Evolutionary conservation across 2,329 filamentous ascomycete genomes (phyloP), one percentile per base, ranked within the genome.

Genomic region (Aulographum hederae): DNA sequence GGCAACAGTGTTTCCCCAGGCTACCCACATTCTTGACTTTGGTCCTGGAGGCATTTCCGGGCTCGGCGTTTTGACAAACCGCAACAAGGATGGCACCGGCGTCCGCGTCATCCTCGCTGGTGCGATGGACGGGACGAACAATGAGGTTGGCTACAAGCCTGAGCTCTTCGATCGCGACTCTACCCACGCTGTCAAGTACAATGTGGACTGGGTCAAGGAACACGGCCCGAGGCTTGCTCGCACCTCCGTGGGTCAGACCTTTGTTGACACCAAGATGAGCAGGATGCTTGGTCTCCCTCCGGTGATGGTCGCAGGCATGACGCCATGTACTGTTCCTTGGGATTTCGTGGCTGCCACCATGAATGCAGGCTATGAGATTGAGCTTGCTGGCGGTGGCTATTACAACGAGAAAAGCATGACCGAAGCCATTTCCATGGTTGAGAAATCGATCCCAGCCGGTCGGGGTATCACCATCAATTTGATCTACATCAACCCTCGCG

Each of bases 61-160:
- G 40, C 74, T 98, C 15, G 91, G 89, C 48, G 80, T 92, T 28
- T 64, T 98, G 40, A 98, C 89, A 35, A 95, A 92, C 65, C 81
- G 89, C 46, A 98, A 95, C 68, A 98, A 98, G 64, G 91, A 98
- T 54, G 89, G 89, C 39, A 95, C 84, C 35, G 89, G 89, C 46
- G 89, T 98, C 21, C 82, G 86, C 38, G 85, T 98, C 41, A 93
- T 98, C 41, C 68, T 98, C 36, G 89, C 84, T 27, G 89, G 91
- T 39, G 70, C 82, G n/a, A 78, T 98, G 45, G 80, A 86, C 46
- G 86, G 86, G 32, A 84, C 84, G 14, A 78, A 91, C 37, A 65
- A 69, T 19, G 89, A 95, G 54, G 78, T 98, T 38, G 89, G 89
- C 34, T 98, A 94, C 65, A 98, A 98, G 66, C 78, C 86, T 2